Percentiles rank a stretch among this genome's conserved stretches.
These are phyloP conservation scores for Zygotorulaspora danielsina DNA, from an alignment of 805 yeast genomes.

Conservation along the genomic window DNA sequence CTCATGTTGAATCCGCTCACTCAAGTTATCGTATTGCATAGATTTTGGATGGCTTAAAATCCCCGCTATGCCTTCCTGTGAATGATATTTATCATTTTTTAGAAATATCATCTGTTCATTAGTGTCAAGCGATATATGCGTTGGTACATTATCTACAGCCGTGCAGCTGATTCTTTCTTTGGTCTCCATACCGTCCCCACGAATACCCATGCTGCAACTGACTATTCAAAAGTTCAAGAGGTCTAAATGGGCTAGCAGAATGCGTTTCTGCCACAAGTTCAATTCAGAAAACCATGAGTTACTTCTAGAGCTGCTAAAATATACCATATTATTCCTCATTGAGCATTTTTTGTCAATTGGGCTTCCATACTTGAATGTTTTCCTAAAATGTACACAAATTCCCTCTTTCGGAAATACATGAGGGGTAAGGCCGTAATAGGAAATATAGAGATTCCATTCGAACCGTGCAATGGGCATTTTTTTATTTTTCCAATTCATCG, in stretches of 20 bases:
- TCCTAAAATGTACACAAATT: background rate
- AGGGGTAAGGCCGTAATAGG: too few relatives aligned
- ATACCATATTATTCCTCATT: too few relatives aligned
- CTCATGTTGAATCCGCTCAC: constrained; percentile 18
- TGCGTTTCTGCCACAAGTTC: too few relatives aligned
- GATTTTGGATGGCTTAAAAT: constrained; percentile 37
- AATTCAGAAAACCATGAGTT: too few relatives aligned
- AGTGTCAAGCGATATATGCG: constrained; percentile 12
- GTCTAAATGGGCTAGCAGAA: too few relatives aligned
- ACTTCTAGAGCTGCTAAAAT: too few relatives aligned
- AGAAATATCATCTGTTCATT: constrained; percentile 23
- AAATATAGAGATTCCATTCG: constrained; percentile 8
- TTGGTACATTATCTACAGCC: constrained; percentile 12
- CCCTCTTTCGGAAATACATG: background rate
- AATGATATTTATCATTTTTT: constrained; percentile 23
- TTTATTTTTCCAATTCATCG: too few relatives aligned
- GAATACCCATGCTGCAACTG: constrained; percentile 4
- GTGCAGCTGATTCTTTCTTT: constrained; percentile 11
- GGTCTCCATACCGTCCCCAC: constrained; percentile 9
- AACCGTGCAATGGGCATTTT: constrained; percentile 1
- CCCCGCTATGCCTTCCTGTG: constrained; percentile 36
- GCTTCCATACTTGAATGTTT: background rate
- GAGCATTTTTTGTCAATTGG: constrained; percentile 1
- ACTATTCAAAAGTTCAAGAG: too few relatives aligned
- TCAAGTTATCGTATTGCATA: constrained; percentile 18